phyloP scores from a whole-genome alignment of 2,329 filamentous ascomycete genomes.

The Aspergillus caelatus region DNA sequence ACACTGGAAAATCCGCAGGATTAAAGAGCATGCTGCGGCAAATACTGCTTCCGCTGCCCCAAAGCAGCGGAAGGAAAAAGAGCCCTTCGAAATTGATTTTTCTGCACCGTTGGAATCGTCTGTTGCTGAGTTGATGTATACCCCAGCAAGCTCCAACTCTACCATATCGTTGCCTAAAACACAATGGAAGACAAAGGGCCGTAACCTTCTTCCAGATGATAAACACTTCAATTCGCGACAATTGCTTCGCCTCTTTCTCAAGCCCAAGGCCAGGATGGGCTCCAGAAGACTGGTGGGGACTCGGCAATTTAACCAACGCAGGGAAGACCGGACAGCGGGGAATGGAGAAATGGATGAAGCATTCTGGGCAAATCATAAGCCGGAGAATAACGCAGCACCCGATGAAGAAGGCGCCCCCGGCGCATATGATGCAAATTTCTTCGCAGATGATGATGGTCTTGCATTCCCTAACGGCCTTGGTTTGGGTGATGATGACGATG shows the following conservation, averaged over 20 bases:
- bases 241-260: constrained; percentile 85
- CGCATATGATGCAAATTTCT: constrained; percentile 96
- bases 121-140: constrained; percentile 77
- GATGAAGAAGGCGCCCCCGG: constrained; percentile 66
- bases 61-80: constrained; percentile 86
- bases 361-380: constrained; percentile 76
- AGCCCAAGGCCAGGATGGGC: constrained; percentile 85
- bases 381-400: constrained; percentile 55
- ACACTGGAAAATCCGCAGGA: constrained; percentile 94
- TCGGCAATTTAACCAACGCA: constrained; percentile 37
- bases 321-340: constrained; percentile 57
- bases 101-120: constrained; percentile 70
- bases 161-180: constrained; percentile 86
- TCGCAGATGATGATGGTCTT: constrained; percentile 69
- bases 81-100: constrained; percentile 95
- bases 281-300: constrained; percentile 61
- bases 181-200: constrained; percentile 91
- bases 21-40: constrained; percentile 73
- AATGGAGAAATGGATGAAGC: constrained; percentile 89
- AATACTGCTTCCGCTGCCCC: constrained; percentile 45
- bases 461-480: constrained; percentile 51
- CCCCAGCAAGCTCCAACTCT: constrained; percentile 75
- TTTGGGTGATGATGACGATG: constrained; percentile 50
- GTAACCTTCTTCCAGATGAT: constrained; percentile 92
- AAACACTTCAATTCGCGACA: constrained; percentile 97